Evolutionary conservation across 2,329 filamentous ascomycete species (phyloP).

Genomic region (Pochonia chlamydosporia): DNA sequence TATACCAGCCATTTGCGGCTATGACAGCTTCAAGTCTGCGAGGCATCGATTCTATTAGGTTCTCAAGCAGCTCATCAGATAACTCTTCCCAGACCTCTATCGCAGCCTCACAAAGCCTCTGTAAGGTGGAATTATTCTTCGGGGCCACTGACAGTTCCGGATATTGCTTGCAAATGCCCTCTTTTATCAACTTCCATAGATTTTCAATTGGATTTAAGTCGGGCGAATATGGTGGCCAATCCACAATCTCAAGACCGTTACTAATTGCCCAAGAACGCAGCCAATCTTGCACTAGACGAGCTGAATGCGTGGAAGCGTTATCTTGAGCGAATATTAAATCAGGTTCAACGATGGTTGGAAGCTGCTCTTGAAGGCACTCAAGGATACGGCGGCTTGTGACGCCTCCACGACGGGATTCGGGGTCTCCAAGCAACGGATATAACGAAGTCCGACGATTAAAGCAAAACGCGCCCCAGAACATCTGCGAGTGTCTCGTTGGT

Average conservation of each 20-base stretch:
- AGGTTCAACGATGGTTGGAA: slow-evolving; percentile 9
- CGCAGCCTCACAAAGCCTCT: slow-evolving; percentile 2
- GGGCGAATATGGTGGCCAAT: slow-evolving; percentile 9
- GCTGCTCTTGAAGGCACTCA: slow-evolving; percentile 7
- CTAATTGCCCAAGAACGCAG: background rate
- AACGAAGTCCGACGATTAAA: slow-evolving; percentile 1
- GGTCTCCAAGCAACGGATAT: slow-evolving; percentile 5
- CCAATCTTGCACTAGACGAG: slow-evolving; percentile 5
- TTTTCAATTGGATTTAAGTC: slow-evolving; percentile 11
- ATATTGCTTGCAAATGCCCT: slow-evolving; percentile 7
- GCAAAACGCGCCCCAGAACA: slow-evolving; percentile 7
- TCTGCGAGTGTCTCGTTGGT: background rate
- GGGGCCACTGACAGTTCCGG: slow-evolving; percentile 2
- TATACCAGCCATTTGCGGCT: slow-evolving; percentile 5
- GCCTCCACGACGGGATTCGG: slow-evolving; percentile 2
- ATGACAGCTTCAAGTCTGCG: slow-evolving; percentile 1
- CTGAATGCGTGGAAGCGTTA: slow-evolving; percentile 8
- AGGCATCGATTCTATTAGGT: slow-evolving; percentile 1
- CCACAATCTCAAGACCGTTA: background rate
- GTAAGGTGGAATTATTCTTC: background rate
- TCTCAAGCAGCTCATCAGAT: slow-evolving; percentile 3
- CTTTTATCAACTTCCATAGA: slow-evolving; percentile 10
- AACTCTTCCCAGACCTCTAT: slow-evolving; percentile 4
- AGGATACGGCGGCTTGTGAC: slow-evolving; percentile 6
- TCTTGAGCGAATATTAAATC: slow-evolving; percentile 9